A percentile compares a stretch with the other conserved stretches of the same genome.
phyloP scores from a whole-genome alignment of 2,329 filamentous ascomycete genomes.

The Xylaria sp. region DNA sequence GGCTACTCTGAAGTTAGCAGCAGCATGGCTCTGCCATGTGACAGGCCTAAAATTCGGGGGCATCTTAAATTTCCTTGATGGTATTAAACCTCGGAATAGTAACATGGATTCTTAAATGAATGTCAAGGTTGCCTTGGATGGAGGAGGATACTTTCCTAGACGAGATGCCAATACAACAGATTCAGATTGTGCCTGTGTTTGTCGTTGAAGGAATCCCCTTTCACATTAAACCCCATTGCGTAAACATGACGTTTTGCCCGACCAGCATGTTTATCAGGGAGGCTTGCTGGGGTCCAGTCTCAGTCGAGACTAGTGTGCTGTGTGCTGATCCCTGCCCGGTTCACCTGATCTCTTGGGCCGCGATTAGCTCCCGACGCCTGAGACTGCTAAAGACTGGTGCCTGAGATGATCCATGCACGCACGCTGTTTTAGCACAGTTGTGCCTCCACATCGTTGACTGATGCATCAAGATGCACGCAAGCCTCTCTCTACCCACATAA shows the following conservation, averaged over 20 bases:
- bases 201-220: not conserved
- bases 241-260: slow-evolving; percentile 3
- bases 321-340: slow-evolving; percentile 27
- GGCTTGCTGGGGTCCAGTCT: too few species aligned
- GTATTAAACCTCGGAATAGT: not conserved
- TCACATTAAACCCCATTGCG: not conserved
- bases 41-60: not conserved
- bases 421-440: not conserved
- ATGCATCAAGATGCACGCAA: slow-evolving; percentile 22
- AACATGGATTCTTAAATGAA: not conserved
- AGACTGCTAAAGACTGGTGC: slow-evolving; percentile 7
- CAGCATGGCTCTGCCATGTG: not conserved
- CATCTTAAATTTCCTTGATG: not conserved
- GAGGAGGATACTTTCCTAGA: not conserved
- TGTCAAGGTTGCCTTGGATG: not conserved
- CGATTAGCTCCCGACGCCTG: slow-evolving; percentile 24
- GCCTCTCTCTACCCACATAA: not conserved
- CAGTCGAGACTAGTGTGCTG: too few species aligned
- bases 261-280: too few species aligned
- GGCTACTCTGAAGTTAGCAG: not conserved
- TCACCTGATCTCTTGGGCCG: slow-evolving; percentile 29
- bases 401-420: not conserved
- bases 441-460: slow-evolving; percentile 11
- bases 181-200: slow-evolving; percentile 1
- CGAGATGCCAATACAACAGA: too few species aligned